Base-by-base conservation (phyloP, 2,329 filamentous ascomycete species). In the Cercospora sesami region DNA sequence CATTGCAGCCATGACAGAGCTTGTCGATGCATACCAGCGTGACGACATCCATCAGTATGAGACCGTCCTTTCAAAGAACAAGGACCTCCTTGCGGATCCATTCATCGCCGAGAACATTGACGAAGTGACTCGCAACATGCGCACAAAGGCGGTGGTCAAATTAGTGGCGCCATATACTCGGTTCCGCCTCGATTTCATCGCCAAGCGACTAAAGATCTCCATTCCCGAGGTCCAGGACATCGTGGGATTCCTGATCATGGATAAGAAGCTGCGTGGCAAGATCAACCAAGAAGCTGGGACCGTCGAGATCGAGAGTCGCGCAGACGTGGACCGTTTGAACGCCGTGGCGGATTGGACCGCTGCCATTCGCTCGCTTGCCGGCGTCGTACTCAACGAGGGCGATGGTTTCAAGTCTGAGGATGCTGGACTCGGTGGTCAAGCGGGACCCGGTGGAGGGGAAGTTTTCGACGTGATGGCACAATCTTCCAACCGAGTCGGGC, bases 71-170 rank as follows among this genome's bases (percentile, higher is more conserved):
- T 89, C 92, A 75, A 89, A 89, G 76, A 96, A 97, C 82, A 90
- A 90, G 75, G 95, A 97, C 77, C 89, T 99, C 28, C 85, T 98
- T 45, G 89, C 90, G 12, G 95, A 99, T 79, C 90, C 92, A 0
- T 99, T 98, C 82, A 99, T 99, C 74, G 94, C 94, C 30, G 95
- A 98, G 81, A 98, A 99, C 78, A 99, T 99, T 74, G 95, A 98
- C 80, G 95, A 99, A 81, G 94, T 99, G 66, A 99, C 94, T 63
- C 91, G 95, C 53, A 97, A 95, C 80, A 97, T 99, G 91, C 91
- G 95, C 64, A 98, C 94, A 72, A 97, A 97, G 84, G 94, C 94
- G 1, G 89, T 98, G 9, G 83, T 97, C 71, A 97, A 95, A 81
- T 85, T 98, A 26, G 95, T 98, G 71, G 93, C 93, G 4, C 95